A percentile compares a stretch with the other conserved stretches of the same genome.
Evolutionary conservation across 2,329 filamentous ascomycete species (phyloP).

Genomic region (Microcyclospora tardicrescens): DNA sequence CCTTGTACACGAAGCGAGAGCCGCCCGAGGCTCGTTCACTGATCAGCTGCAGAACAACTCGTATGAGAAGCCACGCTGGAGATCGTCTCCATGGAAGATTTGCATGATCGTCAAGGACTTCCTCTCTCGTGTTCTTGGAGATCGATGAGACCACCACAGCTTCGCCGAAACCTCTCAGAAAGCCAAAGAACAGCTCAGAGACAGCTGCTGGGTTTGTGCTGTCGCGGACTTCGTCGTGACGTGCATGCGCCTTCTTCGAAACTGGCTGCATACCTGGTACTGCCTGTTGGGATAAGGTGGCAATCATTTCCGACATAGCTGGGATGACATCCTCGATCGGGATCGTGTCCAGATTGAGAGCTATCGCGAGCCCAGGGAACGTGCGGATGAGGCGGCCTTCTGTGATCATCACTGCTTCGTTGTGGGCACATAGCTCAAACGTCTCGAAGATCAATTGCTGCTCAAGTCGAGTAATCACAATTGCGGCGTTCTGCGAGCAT

Average conservation of each 20-base stretch:
- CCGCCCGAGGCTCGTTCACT: conserved; percentile 15
- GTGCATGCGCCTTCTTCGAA: conserved; percentile 36
- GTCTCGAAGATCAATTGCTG: conserved; percentile 40
- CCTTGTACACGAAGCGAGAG: conserved; percentile 15
- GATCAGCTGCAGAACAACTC: conserved; percentile 44
- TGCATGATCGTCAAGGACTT: conserved; percentile 38
- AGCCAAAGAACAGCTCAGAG: conserved; percentile 45
- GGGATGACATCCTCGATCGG: not conserved
- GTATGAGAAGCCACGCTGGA: conserved; percentile 49
- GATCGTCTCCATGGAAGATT: conserved; percentile 49
- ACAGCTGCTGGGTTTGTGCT: conserved; percentile 45
- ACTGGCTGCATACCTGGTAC: conserved; percentile 11
- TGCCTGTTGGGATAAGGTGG: conserved; percentile 8
- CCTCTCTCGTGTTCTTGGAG: conserved; percentile 49
- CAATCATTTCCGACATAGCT: not conserved
- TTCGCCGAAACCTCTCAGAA: conserved; percentile 44
- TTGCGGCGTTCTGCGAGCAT: conserved; percentile 12
- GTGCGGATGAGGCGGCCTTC: conserved; percentile 42
- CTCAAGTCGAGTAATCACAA: conserved; percentile 11
- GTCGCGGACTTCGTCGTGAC: conserved; percentile 44
- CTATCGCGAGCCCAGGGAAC: conserved; percentile 45
- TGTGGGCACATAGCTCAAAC: conserved; percentile 47
- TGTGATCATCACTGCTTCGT: conserved; percentile 39
- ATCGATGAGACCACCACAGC: conserved; percentile 27
- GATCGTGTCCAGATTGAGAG: conserved; percentile 9